Conservation (phyloP, 164 flowering plant genomes). For the Sedum album region DNA sequence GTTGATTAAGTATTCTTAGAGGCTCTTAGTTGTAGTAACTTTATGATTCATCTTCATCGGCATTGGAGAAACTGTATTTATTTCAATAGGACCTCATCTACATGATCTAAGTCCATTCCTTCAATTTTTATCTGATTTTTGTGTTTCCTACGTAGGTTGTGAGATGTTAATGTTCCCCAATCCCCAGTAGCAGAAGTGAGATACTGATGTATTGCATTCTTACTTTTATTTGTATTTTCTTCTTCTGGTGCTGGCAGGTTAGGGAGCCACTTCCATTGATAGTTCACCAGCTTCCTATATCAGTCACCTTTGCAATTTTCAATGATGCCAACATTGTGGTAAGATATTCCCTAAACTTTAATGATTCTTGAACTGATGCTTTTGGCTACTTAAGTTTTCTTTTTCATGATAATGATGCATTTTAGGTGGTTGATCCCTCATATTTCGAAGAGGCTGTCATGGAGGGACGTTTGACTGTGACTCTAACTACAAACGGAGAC, state of each 20-base stretch:
- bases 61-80: neutral
- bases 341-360: constrained; percentile 8
- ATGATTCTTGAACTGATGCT: neutral
- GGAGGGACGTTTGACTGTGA: constrained; percentile 84
- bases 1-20: neutral
- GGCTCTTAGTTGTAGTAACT: neutral
- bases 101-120: neutral
- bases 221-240: neutral
- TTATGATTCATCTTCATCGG: neutral
- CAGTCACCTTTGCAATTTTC: constrained; percentile 81
- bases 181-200: no score
- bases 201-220: neutral
- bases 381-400: neutral
- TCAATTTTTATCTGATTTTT: neutral
- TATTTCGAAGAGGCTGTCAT: constrained; percentile 83
- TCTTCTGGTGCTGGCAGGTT: constrained; percentile 35
- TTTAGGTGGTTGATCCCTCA: constrained; percentile 76
- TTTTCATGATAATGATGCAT: constrained; percentile 14
- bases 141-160: neutral
- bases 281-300: constrained; percentile 85
- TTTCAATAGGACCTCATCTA: neutral
- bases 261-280: constrained; percentile 83
- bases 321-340: constrained; percentile 58
- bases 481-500: constrained; percentile 78
- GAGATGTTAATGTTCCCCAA: neutral